Percentiles rank a stretch among this genome's conserved stretches.
These are phyloP conservation scores for Dictyostelium capitatum DNA, from an alignment of 78 protist genomes.

Conservation along the genomic window DNA sequence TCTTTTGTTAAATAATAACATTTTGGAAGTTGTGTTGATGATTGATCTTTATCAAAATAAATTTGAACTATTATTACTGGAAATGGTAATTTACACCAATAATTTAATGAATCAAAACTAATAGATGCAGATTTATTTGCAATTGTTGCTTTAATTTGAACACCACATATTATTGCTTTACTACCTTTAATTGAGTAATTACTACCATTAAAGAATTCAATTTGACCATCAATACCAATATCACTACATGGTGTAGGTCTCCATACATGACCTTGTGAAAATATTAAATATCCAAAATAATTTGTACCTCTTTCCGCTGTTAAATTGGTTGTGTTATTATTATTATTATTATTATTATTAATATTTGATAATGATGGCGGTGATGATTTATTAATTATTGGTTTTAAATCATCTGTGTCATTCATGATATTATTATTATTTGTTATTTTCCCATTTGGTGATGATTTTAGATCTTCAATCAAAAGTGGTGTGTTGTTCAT, in stretches of 20 bases:
- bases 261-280: slow-evolving; percentile 7
- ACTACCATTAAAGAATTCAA: not conserved
- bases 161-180: not conserved
- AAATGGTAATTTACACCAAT: not conserved
- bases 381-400: too few species aligned
- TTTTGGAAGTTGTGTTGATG: not conserved
- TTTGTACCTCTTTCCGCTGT: not conserved
- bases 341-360: not conserved
- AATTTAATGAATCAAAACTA: not conserved
- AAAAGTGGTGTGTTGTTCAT: too few species aligned
- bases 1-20: not conserved
- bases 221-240: slow-evolving; percentile 12
- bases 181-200: not conserved
- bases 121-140: not conserved
- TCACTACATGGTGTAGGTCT: not conserved
- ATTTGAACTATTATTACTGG: not conserved
- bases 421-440: too few species aligned
- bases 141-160: not conserved
- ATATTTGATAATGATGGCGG: too few species aligned
- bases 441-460: too few species aligned
- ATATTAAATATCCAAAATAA: not conserved
- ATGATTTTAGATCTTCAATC: too few species aligned
- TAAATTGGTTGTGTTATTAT: not conserved
- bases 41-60: not conserved
- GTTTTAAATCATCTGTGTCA: too few species aligned